Evolutionary conservation across 2,329 filamentous ascomycete species (phyloP), one percentile per base, ranked within the genome.

Genomic region (Monosporascus sp.): DNA sequence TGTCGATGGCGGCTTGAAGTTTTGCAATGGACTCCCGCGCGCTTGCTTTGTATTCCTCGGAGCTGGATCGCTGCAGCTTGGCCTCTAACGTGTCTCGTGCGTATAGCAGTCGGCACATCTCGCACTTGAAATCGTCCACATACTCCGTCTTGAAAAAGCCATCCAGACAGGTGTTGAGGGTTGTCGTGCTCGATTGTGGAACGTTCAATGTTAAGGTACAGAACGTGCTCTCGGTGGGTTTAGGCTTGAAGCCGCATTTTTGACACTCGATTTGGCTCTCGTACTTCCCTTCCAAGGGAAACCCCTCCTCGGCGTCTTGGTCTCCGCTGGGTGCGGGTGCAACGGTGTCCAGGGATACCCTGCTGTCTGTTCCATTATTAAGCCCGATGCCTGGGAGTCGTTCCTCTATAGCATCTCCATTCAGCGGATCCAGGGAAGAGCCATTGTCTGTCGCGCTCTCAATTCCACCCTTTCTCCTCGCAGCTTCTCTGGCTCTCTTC

Each of bases 41-140:
- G 16, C 70, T 72, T 38, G 71, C 68, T 61, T 74, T 80, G 59
- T 80, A 82, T 20, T 68, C 69, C 5, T 81, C 76, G 0, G 82
- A 81, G 22, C 69, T 77, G 3, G 81, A 77, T 52, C 74, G 80
- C 36, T 75, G 71, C 36, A 87, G 67, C 58, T 91, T 84, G 7
- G 77, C 73, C 57, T 83, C 75, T 58, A 90, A 82, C 49, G 80
- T 71, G 31, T 84, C 76, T 51, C 90, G 74, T 4, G 91, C 91
- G 69, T 96, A 88, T 44, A 90, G 73, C n/a, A 99, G 78, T 22
- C 91, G 85, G 67, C 94, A 99, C 72, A 86, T 89, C 64, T 97
- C 94, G 73, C 94, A 99, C 62, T 90, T 92, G 77, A 95, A 99
- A 68, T 96, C 94, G 58, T 97, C 93, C 60, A 99, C 97, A 68